These are phyloP conservation scores for Pyrenophora seminiperda DNA, from an alignment of 2,329 filamentous ascomycete species.

Conservation along the genomic window DNA sequence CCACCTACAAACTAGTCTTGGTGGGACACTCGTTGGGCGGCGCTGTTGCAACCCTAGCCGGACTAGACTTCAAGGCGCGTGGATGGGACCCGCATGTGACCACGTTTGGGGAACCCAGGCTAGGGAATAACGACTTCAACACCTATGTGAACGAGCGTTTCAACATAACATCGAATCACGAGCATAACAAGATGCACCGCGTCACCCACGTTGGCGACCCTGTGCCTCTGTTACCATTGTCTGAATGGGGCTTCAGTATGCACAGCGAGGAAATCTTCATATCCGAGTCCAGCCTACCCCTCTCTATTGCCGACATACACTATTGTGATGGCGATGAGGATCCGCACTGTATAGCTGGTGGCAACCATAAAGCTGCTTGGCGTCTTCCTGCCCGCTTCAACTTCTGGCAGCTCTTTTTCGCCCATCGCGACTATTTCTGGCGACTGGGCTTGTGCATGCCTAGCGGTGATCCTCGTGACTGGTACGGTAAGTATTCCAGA, in stretches of 20 bases:
- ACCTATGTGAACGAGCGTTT: constrained; percentile 62
- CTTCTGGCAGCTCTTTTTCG: constrained; percentile 91
- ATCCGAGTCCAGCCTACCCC: constrained; percentile 70
- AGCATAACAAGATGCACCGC: constrained; percentile 64
- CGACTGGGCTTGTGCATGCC: constrained; percentile 87
- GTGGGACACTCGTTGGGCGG: constrained; percentile 93
- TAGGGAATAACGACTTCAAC: constrained; percentile 61
- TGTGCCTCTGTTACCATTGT: constrained; percentile 81
- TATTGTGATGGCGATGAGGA: constrained; percentile 76
- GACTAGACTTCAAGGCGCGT: constrained; percentile 76
- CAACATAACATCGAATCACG: constrained; percentile 31
- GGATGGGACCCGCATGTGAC: constrained; percentile 80
- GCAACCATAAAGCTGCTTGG: constrained; percentile 42
- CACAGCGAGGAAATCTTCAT: constrained; percentile 92
- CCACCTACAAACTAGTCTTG: constrained; percentile 74
- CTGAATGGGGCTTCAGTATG: constrained; percentile 84
- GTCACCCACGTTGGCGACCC: constrained; percentile 88
- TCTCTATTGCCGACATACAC: constrained; percentile 69
- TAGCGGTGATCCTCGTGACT: constrained; percentile 72
- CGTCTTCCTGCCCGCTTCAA: constrained; percentile 64
- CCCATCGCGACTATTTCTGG: constrained; percentile 97
- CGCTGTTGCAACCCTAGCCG: constrained; percentile 86
- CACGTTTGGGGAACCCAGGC: constrained; percentile 85
- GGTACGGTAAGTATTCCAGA: constrained; percentile 58
- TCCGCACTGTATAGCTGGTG: constrained; percentile 70